phyloP scores from a whole-genome alignment of 2,329 filamentous ascomycete species.

The Hypoxylon sp. region DNA sequence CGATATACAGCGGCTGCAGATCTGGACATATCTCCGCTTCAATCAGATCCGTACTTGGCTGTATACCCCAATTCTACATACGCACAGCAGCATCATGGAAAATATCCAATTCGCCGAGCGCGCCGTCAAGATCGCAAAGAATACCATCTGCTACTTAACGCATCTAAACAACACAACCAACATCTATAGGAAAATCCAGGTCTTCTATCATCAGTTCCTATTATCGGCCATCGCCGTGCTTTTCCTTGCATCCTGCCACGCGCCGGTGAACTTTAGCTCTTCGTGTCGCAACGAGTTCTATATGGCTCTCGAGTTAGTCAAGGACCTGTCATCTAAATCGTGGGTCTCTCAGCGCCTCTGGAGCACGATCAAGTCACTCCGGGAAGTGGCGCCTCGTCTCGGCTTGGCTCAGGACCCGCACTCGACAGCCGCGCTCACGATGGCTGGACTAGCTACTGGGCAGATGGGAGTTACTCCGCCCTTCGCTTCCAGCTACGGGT shows the following conservation, averaged over 20 bases:
- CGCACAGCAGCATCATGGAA: conserved; percentile 82
- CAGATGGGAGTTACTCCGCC: conserved; percentile 46
- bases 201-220: conserved; percentile 85
- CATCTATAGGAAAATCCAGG: conserved; percentile 77
- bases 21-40: conserved; percentile 86
- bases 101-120: conserved; percentile 80
- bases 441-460: conserved; percentile 65
- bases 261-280: conserved; percentile 76
- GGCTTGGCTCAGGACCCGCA: conserved; percentile 70
- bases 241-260: conserved; percentile 81
- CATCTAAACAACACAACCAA: conserved; percentile 79
- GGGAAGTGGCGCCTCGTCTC: conserved; percentile 77
- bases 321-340: conserved; percentile 77
- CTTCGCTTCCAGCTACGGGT: conserved; percentile 34
- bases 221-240: conserved; percentile 80
- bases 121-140: conserved; percentile 79
- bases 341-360: conserved; percentile 80
- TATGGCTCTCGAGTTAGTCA: conserved; percentile 79
- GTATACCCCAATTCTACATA: conserved; percentile 88
- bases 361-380: conserved; percentile 77
- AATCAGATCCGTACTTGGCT: conserved; percentile 94
- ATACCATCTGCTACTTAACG: conserved; percentile 78
- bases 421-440: conserved; percentile 64
- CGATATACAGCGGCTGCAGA: conserved; percentile 78
- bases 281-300: conserved; percentile 82